Evolutionary conservation across 371 early-diverging fungal species (phyloP), one percentile per base, ranked within the genome.

Genomic region (Mortierella sp.): DNA sequence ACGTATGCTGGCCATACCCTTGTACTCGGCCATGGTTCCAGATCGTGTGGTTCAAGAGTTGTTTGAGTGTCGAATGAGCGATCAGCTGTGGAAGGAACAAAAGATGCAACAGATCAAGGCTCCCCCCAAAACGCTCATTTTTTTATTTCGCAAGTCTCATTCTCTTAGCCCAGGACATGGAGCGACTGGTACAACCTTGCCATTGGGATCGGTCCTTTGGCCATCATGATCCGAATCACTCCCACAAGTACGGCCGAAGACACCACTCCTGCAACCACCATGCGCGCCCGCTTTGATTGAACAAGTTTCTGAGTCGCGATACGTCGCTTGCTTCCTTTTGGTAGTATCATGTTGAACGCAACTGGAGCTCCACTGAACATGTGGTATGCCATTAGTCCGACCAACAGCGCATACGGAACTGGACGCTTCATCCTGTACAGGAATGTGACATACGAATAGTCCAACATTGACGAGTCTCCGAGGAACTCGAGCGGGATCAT

Each of bases 1-100:
- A n/a, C n/a, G 7, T n/a, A 22, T 14, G 21, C 21, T 6, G 19
- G 17, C 1, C 0, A 10, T 68, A 69, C 82, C 82, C 58, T 81
- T 81, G 46, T 80, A 81, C 56, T 81, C 82, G 12, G 82, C 79
- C 82, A 81, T 81, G 57, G 45, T 65, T 17, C 16, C 29, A 29
- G 45, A 25, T 48, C 39, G 16, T 41, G 27, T 17, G 19, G 19
- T 10, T 7, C 6, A 45, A 19, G n/a, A 45, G 45, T 10, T 25
- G 48, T 8, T 47, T 47, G 6, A 3, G 48, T 21, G 5, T 16
- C 10, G 5, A 7, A 22, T 21, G 25, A 47, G 25, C 10, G 48
- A 44, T 5, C 21, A 25, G 21, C n/a, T 7, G n/a, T 5, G n/a
- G 48, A 47, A 47, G 25, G 48, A n/a, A n/a, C n/a, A n/a, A n/a